Evolutionary conservation across 2,329 filamentous ascomycete genomes (phyloP), one percentile per base, ranked within the genome.

Genomic region (Talaromyces verruculosus): DNA sequence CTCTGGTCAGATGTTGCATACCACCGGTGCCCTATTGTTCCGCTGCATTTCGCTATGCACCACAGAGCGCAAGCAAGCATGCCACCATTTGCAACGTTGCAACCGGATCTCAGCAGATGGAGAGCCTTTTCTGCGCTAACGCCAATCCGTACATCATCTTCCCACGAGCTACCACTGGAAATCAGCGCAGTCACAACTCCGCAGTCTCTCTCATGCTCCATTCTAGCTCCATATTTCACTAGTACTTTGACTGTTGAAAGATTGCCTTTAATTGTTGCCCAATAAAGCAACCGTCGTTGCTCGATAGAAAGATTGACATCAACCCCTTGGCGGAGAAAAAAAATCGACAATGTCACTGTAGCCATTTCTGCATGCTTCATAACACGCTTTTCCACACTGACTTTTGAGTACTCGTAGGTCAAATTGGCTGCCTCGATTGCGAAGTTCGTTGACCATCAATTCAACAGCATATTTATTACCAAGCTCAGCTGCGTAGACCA

Each of bases 41-140:
- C 41, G 17, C 59, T 61, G 59, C 25, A 30, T 28, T 49, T 58
- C 28, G 15, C 45, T 53, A 63, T 17, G 49, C 1, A n/a, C 63
- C 63, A 64, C 17, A 64, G 45, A 49, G 53, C 63, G 33, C 63
- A 64, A 41, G 53, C 63, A 51, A 59, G 63, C 0, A 64, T 35
- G 10, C 28, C 41, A 35, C 41, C 63, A 64, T 59, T 59, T 64
- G 63, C 39, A 55, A 64, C 63, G 6, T 64, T 64, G 28, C 39
- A 64, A 41, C 53, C 63, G 7, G 63, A 64, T 59, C 49, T 51
- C 15, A 64, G 30, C 22, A 64, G 28, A 64, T 64, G 11, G n/a
- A 47, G 49, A 30, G 37, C 15, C 22, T 59, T 59, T 8, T 47
- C 53, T 13, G 45, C 1, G 45, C 19, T 11, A 25, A 49, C 19